A percentile compares a stretch with the other conserved stretches of the same genome.
phyloP scores from a whole-genome alignment of 768 basidiomycete species.

The Kwoniella newhampshirensis region DNA sequence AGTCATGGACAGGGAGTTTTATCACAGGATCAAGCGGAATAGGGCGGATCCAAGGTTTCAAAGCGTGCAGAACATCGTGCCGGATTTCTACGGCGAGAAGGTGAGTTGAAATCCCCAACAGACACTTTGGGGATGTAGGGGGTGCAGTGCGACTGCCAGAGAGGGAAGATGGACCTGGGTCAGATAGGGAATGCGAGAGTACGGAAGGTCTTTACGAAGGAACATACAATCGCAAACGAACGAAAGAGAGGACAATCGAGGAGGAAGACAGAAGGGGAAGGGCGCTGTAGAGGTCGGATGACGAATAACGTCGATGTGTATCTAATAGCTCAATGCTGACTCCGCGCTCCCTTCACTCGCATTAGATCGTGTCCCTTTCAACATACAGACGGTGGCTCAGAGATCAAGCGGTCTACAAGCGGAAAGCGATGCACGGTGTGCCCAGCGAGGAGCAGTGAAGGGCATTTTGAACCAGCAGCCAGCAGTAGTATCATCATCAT shows the following conservation, averaged over 20 bases:
- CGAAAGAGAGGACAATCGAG: no score
- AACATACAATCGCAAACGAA: no score
- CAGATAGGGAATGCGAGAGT: no score
- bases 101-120: constrained; percentile 20
- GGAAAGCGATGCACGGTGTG: constrained; percentile 54
- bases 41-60: constrained; percentile 53
- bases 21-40: constrained; percentile 46
- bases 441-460: constrained; percentile 33
- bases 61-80: constrained; percentile 52
- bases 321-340: neutral
- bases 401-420: constrained; percentile 53
- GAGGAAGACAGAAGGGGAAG: no score
- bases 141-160: no score
- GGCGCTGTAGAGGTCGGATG: no score
- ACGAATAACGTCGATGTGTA: neutral
- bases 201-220: no score
- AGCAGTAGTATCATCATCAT: no score
- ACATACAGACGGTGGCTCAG: constrained; percentile 53
- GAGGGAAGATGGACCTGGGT: no score
- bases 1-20: constrained; percentile 48
- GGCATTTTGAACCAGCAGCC: no score
- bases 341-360: neutral
- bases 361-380: constrained; percentile 51
- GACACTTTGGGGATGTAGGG: no score
- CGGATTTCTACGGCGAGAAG: constrained; percentile 53